These are phyloP conservation scores for Luffa aegyptiaca DNA, from an alignment of 306 rosid species.

Conservation along the genomic window DNA sequence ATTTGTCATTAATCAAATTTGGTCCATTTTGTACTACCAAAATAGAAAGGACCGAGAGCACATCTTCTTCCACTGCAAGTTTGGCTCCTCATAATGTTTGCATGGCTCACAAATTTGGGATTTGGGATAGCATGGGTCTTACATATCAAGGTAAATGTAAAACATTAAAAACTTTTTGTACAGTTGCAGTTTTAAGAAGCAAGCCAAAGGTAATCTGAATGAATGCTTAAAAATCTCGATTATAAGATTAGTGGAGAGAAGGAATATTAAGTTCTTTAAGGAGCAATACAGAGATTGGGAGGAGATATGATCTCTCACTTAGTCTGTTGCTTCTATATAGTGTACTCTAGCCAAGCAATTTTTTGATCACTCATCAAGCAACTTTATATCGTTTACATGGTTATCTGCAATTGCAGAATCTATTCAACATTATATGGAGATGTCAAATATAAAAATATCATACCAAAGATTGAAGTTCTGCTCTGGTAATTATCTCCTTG, in stretches of 20 bases:
- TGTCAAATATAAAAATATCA: slow-evolving; percentile 9
- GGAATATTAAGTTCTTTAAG: not conserved
- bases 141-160: not conserved
- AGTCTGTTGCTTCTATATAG: not conserved
- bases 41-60: not conserved
- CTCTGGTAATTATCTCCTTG: slow-evolving; percentile 83
- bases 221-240: not conserved
- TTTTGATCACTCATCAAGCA: not conserved
- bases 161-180: not conserved
- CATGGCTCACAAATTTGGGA: not conserved
- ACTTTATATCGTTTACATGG: not conserved
- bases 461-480: slow-evolving; percentile 89
- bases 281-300: not conserved
- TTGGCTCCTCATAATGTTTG: not conserved
- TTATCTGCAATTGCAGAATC: not conserved
- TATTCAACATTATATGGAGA: not conserved
- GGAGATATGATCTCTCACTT: not conserved
- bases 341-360: not conserved
- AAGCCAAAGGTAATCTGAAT: not conserved
- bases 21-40: not conserved
- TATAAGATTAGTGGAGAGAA: not conserved
- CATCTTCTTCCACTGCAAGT: not conserved
- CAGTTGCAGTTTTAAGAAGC: not conserved
- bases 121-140: not conserved
- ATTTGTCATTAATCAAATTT: not conserved